Evolutionary conservation across 805 yeast species (phyloP), one percentile per base, ranked within the genome.

Genomic region (Schwanniomyces polymorphus): DNA sequence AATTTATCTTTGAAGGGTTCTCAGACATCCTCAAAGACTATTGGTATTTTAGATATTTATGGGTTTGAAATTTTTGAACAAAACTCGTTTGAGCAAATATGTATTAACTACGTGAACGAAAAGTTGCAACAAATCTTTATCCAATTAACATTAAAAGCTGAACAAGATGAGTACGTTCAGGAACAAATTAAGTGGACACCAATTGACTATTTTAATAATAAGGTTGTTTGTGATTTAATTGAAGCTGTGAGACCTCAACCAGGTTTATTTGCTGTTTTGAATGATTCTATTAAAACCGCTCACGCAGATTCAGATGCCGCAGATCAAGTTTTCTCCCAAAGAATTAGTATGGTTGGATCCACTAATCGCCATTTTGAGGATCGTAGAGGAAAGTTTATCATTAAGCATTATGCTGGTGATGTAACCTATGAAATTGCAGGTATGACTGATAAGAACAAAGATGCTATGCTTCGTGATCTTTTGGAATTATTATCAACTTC

Each of bases 131-230:
- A 92, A 66, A 94, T 92, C 63, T 94, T 94, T 61, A 94, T 94
- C 64, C 96, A 94, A 67, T 78, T 94, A 61, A 94, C 99, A 2
- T 78, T 94, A 61, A 94, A 94, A 70, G 88, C 97, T 0, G 99
- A 94, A 70, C 99, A 94, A 73, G 99, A 94, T 54, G 98, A 94
- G 64, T 94, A 94, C 60, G 94, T 90, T 29, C 86, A 88, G 56
- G 99, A 94, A 68, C 88, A 90, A 68, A 94, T 94, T 65, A 80
- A 89, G 65, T 94, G 99, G 99, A 89, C 96, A 10, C 98, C 98
- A 18, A 94, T 94, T 60, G 88, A 94, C 53, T 94, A 91, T 68
- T 94, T 94, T 74, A 94, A 94, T 70, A 94, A 94, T 71, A 85
- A 92, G 69, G 86, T 94, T 55, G 99, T 94, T 27, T 94, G 98